Percentiles rank a stretch among this genome's conserved stretches.
phyloP scores from a whole-genome alignment of 495 filamentous ascomycete species.

The Aspergillus conjunctus region DNA sequence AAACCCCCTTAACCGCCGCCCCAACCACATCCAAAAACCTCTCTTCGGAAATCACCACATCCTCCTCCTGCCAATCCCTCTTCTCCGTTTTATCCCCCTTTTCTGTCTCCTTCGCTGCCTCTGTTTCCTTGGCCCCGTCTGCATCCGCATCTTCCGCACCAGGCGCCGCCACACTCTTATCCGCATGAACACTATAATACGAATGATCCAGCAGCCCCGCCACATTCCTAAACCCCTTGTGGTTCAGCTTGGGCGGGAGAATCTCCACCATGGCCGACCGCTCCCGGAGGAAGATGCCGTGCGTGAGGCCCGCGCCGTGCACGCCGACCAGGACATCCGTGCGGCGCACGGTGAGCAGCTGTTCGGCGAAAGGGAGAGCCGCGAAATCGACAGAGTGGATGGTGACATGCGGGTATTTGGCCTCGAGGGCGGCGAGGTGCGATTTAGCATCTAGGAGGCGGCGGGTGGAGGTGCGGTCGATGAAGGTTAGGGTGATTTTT shows the following conservation, averaged over 20 bases:
- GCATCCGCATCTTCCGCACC: not conserved
- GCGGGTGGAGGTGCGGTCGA: slow-evolving; percentile 36
- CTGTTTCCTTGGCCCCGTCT: no score
- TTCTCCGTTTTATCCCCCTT: not conserved
- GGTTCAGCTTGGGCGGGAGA: slow-evolving; percentile 33
- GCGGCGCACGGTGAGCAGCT: slow-evolving; percentile 33
- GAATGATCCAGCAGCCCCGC: slow-evolving; percentile 31
- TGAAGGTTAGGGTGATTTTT: slow-evolving; percentile 35
- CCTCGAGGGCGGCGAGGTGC: slow-evolving; percentile 29
- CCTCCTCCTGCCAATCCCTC: not conserved
- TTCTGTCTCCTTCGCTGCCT: not conserved
- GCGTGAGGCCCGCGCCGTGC: slow-evolving; percentile 45
- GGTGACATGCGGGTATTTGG: slow-evolving; percentile 27
- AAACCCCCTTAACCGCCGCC: not conserved
- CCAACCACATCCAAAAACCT: not conserved
- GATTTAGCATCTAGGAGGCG: slow-evolving; percentile 29
- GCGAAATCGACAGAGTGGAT: slow-evolving; percentile 43
- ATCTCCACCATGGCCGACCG: slow-evolving; percentile 41
- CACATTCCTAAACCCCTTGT: slow-evolving; percentile 43
- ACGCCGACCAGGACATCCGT: slow-evolving; percentile 44
- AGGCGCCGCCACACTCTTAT: not conserved
- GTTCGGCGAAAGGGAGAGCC: slow-evolving; percentile 32
- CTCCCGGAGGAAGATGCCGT: slow-evolving; percentile 40
- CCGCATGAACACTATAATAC: slow-evolving; percentile 34
- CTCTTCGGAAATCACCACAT: not conserved